phyloP scores from a whole-genome alignment of 2,329 filamentous ascomycete genomes.

The Cladosporium sp. region DNA sequence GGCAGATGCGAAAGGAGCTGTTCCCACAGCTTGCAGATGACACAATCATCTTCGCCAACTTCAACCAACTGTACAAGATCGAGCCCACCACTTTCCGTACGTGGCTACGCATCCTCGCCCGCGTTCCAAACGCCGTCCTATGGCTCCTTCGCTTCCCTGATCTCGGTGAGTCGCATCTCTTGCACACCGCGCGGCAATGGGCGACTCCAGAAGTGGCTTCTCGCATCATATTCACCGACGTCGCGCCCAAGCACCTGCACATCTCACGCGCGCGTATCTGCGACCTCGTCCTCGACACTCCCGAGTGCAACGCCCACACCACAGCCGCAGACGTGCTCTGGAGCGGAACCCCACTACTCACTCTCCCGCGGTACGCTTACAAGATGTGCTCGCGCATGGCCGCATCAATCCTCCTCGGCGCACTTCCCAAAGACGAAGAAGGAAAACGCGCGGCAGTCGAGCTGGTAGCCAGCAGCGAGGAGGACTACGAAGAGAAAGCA shows the following conservation, averaged over 20 bases:
- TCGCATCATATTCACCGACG: constrained; percentile 92
- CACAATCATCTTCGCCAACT: constrained; percentile 90
- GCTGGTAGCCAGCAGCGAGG: constrained; percentile 75
- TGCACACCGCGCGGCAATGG: constrained; percentile 78
- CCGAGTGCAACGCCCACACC: constrained; percentile 97
- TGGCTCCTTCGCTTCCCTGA: constrained; percentile 98
- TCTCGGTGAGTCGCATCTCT: constrained; percentile 82
- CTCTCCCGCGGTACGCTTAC: constrained; percentile 86
- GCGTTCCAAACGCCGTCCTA: constrained; percentile 82
- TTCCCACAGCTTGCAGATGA: constrained; percentile 84
- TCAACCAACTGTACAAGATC: constrained; percentile 99
- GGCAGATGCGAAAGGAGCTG: constrained; percentile 89
- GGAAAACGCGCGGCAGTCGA: constrained; percentile 70
- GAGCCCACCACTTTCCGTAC: constrained; percentile 94
- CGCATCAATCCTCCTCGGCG: constrained; percentile 88
- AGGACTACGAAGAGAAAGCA: constrained; percentile 80
- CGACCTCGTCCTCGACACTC: constrained; percentile 94
- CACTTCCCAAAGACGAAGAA: constrained; percentile 70
- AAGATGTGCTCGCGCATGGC: constrained; percentile 99
- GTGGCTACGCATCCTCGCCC: constrained; percentile 87
- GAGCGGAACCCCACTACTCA: constrained; percentile 92
- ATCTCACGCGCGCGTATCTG: constrained; percentile 89
- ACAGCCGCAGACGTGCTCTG: constrained; percentile 95
- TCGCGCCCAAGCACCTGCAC: constrained; percentile 91
- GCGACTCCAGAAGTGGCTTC: constrained; percentile 81